Base-by-base conservation (phyloP, 306 rosid species). In the Ormosia semicastrata region DNA sequence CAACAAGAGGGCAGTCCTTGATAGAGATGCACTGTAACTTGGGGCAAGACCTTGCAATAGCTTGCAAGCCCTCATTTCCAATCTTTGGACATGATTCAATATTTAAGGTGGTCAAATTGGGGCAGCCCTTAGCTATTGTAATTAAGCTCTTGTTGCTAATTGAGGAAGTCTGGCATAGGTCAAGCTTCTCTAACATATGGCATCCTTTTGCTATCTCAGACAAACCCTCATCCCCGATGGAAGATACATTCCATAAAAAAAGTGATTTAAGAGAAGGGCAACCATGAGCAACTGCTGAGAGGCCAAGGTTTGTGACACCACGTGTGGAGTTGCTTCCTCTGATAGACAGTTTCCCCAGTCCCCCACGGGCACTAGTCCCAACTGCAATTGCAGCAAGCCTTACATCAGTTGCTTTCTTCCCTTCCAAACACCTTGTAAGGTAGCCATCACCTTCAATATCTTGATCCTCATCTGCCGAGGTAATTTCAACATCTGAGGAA, bases 381-480 rank as follows among this genome's bases (percentile, higher is more conserved):
- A 95, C 89, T 32, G 96, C 88, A 82, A 93, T 89, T 56, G 99
- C 93, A 53, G 99, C 94, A 59, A 95, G 94, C 70, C 97, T 91
- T 24, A 80, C 73, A 87, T 95, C 98, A 0, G 97, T 95, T 39
- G 94, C 98, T 89, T 93, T 95, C 83, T 83, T 93, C 57, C 94
- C 99, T 78, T 92, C 98, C 91, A 95, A 87, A 85, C 89, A 83
- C 86, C 97, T 95, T 7, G 96, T 86, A 64, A 95, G 97, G 81
- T 53, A 92, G 33, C 97, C 97, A 84, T 91, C 92, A 8, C 64
- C 84, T 83, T 90, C 90, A 46, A 77, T 62, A 80, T 86, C 90
- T 66, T 56, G 91, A 84, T 81, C 86, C 77, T 85, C 94, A 60
- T 88, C 88, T n/a, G 69, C 73, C 43, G 77, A 73, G 47, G 40